Evolutionary conservation across 2,329 filamentous ascomycete species (phyloP), one percentile per base, ranked within the genome.

Genomic region (Ilyonectria destructans): DNA sequence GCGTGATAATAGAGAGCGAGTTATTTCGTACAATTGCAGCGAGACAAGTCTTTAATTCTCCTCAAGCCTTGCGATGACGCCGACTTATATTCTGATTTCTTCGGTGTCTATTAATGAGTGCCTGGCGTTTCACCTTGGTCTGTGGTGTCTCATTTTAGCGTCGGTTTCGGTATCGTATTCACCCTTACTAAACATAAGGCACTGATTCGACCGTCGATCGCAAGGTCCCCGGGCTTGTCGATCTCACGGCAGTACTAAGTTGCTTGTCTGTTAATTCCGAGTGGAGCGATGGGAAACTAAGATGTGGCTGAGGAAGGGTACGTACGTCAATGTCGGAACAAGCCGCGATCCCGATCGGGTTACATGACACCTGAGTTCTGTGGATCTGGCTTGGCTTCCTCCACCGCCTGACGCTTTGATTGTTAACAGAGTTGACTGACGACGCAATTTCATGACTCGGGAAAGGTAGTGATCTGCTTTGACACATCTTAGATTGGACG

Each of bases 81-180:
- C 29, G 26, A 19, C 31, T 52, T 52, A 33, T 57, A 29, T 26
- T 6, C 8, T 15, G 15, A 10, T 21, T 29, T 33, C 17, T 26
- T 23, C 26, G 13, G 17, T 7, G 19, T 26, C 5, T 40, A n/a
- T 43, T 8, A 6, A n/a, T 7, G 6, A n/a, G 12, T 37, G 43
- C 43, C 26, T 40, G 31, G 17, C 21, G 35, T 13, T 45, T 48
- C 46, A 45, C 10, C 29, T 23, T 40, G 43, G 17, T 26, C 26
- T 31, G 55, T 26, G 40, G 21, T 23, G 8, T 17, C 13, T 23
- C 13, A 26, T 49, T 23, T 33, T 31, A 4, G 29, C 10, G 17
- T 64, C 61, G 54, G 33, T 64, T 15, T 64, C 61, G 61, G 61
- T 64, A n/a, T 37, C 61, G 61, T 64, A 58, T 43, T 64, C 54